Base-by-base conservation (phyloP, 805 yeast genomes). In the Candida sphagnicola region DNA sequence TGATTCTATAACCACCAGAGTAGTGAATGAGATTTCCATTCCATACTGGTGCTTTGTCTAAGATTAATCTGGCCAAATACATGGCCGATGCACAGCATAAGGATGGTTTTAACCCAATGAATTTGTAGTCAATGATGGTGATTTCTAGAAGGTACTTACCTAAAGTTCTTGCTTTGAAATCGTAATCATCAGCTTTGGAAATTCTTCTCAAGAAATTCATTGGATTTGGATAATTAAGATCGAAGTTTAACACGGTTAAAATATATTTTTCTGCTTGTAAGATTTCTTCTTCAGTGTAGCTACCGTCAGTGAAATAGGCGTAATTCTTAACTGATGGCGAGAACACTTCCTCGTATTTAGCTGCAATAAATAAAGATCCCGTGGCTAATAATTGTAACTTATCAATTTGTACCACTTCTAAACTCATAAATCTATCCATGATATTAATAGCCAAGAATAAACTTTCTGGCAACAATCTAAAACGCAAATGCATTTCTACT, bases 301-400 rank as follows among this genome's bases (percentile, higher is more conserved):
- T 85, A 34, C 91, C 91, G 59, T 86, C 95, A 18, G 95, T 86
- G 42, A 86, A 86, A 56, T 84, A 85, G 2, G 95, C 85, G 57
- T 86, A 90, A 59, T 86, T 85, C 43, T 82, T 77, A 21, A 90
- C 82, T 25, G 90, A 81, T 8, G 96, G 97, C 8, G 88, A 74
- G 56, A 81, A 84, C 18, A 90, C 95, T 64, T 90, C 97, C 65
- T 90, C 96, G 59, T 85, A 86, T 62, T 89, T 89, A 12, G 96
- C 95, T 29, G 96, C 95, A 44, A 88, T 83, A 60, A 88, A 86
- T 41, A 90, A 65, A 10, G 90, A 74, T 1, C 95, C 86, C 1
- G 93, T 85, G 4, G 96, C 96, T 39, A 88, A 70, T 44, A 89
- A 72, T 66, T 90, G 97, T 35, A 90, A 62, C 61, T 85, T 78